Evolutionary conservation across 73 alveolate species (phyloP).

Genomic region (Paramecium tetraurelia): DNA sequence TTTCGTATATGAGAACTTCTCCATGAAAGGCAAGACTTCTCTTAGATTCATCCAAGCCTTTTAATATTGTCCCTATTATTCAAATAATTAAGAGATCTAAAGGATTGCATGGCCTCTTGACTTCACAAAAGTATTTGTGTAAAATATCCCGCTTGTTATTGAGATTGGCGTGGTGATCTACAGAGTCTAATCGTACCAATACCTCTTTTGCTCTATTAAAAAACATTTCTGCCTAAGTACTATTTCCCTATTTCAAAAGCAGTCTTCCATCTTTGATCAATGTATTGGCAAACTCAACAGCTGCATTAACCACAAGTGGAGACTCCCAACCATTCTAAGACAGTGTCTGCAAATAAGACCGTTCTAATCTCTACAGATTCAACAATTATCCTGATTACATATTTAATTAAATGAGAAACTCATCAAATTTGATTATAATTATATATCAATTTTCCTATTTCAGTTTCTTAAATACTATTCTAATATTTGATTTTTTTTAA

Average conservation of each 20-base stretch:
- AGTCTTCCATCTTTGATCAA: neutral
- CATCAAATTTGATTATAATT: neutral
- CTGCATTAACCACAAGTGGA: conserved; percentile 6
- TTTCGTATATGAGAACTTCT: neutral
- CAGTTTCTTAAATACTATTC: neutral
- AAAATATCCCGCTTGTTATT: conserved; percentile 2
- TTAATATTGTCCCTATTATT: neutral
- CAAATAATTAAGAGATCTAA: neutral
- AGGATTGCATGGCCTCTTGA: conserved; percentile 36
- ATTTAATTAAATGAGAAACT: neutral
- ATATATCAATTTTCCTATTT: neutral
- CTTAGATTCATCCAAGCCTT: conserved; percentile 2
- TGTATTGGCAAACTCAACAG: conserved; percentile 18
- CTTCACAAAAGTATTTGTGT: neutral
- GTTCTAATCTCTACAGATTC: conserved; percentile 6
- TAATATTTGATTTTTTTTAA: neutral
- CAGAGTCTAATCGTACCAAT: neutral
- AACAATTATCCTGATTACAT: neutral
- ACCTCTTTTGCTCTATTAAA: conserved; percentile 43
- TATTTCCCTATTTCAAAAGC: neutral
- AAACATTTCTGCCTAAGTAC: conserved; percentile 26
- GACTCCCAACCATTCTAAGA: conserved; percentile 30
- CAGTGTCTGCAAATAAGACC: neutral
- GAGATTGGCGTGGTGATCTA: conserved; percentile 34
- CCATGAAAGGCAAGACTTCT: neutral